These are phyloP conservation scores for Verticillium nonalfalfae DNA, from an alignment of 2,329 filamentous ascomycete genomes.

Conservation along the genomic window DNA sequence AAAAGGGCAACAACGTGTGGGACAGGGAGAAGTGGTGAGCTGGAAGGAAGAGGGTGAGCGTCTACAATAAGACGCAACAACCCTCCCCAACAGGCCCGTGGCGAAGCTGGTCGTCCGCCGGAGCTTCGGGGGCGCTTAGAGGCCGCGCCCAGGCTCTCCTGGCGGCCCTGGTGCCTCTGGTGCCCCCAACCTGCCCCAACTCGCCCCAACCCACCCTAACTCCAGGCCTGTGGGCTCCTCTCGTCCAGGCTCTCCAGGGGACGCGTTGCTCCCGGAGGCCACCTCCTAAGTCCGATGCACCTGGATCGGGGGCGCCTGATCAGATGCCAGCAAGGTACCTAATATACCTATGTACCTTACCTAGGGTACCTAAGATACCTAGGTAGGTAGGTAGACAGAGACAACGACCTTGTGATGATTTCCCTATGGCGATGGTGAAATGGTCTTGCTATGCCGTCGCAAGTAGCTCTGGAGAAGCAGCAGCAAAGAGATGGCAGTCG, in stretches of 20 bases:
- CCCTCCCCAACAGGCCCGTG: neutral
- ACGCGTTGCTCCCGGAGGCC: neutral
- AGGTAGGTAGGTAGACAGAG: no score
- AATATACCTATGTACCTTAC: no score
- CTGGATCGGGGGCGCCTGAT: neutral
- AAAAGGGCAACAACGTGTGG: conserved; percentile 18
- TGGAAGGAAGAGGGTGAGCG: neutral
- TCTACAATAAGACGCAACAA: neutral
- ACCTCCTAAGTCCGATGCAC: neutral
- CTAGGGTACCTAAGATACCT: no score
- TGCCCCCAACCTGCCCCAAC: neutral
- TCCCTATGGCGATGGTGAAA: neutral
- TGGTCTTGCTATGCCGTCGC: no score
- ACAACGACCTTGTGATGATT: neutral
- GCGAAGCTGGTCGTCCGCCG: neutral
- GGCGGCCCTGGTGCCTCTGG: neutral
- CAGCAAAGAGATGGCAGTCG: neutral
- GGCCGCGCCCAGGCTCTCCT: neutral
- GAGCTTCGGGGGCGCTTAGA: neutral
- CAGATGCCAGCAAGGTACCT: neutral
- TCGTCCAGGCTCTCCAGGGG: neutral
- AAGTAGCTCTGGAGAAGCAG: no score
- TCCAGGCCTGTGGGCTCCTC: neutral
- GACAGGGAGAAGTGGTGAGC: neutral
- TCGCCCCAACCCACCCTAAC: neutral